A percentile compares a stretch with the other conserved stretches of the same genome.
phyloP scores from a whole-genome alignment of 2,329 filamentous ascomycete species.

The Aspergillus nomiae region DNA sequence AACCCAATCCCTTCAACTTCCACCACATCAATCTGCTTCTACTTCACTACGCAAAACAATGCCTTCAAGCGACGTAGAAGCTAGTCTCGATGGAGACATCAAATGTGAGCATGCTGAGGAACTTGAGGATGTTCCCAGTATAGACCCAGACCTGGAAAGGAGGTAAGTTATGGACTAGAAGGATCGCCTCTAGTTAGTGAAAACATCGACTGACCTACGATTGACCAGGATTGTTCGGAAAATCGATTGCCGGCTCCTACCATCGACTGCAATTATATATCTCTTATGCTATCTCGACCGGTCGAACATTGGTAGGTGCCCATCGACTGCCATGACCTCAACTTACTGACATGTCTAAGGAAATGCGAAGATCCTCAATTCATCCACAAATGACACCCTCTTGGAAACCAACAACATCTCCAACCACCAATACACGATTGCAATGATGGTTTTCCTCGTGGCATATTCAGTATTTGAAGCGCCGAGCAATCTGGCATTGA shows the following conservation, averaged over 20 bases:
- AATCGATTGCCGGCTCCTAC: background rate
- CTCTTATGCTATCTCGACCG: conserved; percentile 36
- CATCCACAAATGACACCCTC: conserved; percentile 38
- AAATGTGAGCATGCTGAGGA: background rate
- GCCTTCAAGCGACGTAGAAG: background rate
- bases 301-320: conserved; percentile 30
- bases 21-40: background rate
- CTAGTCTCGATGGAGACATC: background rate
- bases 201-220: background rate
- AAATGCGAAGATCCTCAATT: conserved; percentile 46
- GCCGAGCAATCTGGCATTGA: conserved; percentile 24
- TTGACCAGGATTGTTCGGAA: background rate
- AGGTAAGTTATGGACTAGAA: background rate
- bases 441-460: conserved; percentile 41
- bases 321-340: background rate
- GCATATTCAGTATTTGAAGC: conserved; percentile 26
- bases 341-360: conserved; percentile 19
- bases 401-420: conserved; percentile 23
- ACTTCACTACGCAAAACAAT: background rate
- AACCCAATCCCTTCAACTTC: background rate
- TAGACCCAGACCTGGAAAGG: background rate
- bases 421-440: conserved; percentile 16
- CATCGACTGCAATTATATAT: conserved; percentile 16
- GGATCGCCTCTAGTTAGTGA: fast-evolving
- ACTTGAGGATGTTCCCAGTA: background rate